Conservation (phyloP, 257 asterid genomes). For the Knoxia roxburghii region DNA sequence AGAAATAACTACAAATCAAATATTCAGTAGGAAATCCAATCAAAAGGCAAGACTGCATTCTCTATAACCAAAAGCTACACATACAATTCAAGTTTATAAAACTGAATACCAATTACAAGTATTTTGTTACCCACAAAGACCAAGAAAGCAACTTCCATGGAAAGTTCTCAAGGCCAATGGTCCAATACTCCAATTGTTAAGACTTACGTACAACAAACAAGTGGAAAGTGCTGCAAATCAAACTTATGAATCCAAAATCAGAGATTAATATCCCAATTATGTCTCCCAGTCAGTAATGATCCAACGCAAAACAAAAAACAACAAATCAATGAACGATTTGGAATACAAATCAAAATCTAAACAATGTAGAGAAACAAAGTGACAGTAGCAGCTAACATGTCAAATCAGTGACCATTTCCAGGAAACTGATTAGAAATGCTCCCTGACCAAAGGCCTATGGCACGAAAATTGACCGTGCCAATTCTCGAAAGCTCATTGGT, state of each 20-base stretch:
- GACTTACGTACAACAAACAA: no score
- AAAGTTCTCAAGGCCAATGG: no score
- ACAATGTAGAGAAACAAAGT: not conserved
- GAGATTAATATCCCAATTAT: not conserved
- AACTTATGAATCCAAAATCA: not conserved
- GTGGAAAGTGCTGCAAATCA: not conserved
- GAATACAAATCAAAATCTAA: not conserved
- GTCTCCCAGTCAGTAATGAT: not conserved
- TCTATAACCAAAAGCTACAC: no score
- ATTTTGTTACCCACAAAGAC: no score
- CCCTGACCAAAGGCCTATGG: conserved; percentile 99
- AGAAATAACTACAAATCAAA: no score
- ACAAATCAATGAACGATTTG: not conserved
- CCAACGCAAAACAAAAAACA: not conserved
- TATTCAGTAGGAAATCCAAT: not conserved
- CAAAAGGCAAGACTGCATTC: no score
- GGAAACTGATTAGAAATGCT: conserved; percentile 38
- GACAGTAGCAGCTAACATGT: not conserved
- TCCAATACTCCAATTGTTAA: no score
- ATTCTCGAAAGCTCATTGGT: conserved; percentile 71
- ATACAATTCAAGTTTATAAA: no score
- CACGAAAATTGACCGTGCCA: conserved; percentile 43
- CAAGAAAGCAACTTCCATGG: no score
- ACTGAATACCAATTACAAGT: no score
- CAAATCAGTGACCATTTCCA: conserved; percentile 22